Conservation (phyloP, 352 stramenopile genomes). For the Sclerospora graminicola region DNA sequence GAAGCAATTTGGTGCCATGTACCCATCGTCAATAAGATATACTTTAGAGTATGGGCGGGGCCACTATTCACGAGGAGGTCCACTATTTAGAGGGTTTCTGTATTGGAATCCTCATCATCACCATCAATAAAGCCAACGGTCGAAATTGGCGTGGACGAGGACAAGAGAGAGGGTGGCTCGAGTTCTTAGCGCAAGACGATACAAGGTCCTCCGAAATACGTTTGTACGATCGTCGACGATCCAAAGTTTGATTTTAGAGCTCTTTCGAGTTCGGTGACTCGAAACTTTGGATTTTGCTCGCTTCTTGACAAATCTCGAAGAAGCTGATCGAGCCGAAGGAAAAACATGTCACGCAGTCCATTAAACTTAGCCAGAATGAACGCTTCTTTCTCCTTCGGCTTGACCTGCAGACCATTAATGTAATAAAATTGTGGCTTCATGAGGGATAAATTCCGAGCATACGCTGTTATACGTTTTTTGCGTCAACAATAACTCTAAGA, state of each 20-base stretch:
- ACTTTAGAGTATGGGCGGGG: too few species aligned
- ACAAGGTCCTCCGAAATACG: conserved; percentile 25
- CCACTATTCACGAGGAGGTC: too few species aligned
- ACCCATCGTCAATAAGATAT: too few species aligned
- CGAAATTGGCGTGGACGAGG: conserved; percentile 19
- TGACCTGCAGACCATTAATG: conserved; percentile 73
- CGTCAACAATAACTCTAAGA: conserved; percentile 42
- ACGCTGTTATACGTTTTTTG: conserved; percentile 49
- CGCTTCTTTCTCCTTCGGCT: conserved; percentile 47
- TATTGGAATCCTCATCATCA: too few species aligned
- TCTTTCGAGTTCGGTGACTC: conserved; percentile 26
- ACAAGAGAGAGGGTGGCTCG: conserved; percentile 4
- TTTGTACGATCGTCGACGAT: conserved; percentile 50
- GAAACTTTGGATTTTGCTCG: conserved; percentile 7
- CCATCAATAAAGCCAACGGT: too few species aligned
- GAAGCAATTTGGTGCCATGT: too few species aligned
- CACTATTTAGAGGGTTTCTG: too few species aligned
- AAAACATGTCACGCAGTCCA: conserved; percentile 58
- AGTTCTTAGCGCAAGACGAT: conserved; percentile 5
- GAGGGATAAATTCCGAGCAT: conserved; percentile 43
- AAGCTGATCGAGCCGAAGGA: conserved; percentile 59
- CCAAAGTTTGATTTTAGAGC: conserved; percentile 38
- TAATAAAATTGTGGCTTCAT: conserved; percentile 80
- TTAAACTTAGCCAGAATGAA: conserved; percentile 76
- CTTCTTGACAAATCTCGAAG: conserved; percentile 50